Conservation (phyloP, 2,329 filamentous ascomycete genomes). For the Nectriaceae sp. region DNA sequence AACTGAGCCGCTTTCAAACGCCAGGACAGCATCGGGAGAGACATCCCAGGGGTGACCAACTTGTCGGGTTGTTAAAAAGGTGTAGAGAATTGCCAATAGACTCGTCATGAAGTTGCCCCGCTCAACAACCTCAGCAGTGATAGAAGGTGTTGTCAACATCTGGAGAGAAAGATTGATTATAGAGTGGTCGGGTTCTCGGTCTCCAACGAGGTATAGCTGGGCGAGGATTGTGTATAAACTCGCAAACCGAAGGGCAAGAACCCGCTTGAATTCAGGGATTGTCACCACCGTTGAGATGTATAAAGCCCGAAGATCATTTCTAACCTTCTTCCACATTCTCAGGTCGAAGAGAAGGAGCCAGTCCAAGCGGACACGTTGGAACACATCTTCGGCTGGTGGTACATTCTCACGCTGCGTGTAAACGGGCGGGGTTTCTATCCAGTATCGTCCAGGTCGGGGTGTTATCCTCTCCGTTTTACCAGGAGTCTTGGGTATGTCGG, state of each 20-base stretch:
- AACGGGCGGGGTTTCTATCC: conserved; percentile 77
- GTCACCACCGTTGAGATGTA: conserved; percentile 97
- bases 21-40: conserved; percentile 80
- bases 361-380: conserved; percentile 85
- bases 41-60: conserved; percentile 93
- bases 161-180: conserved; percentile 98
- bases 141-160: conserved; percentile 94
- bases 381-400: conserved; percentile 81
- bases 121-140: conserved; percentile 93
- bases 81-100: conserved; percentile 94
- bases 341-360: conserved; percentile 95
- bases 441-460: conserved; percentile 75
- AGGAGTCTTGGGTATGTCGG: conserved; percentile 83
- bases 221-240: conserved; percentile 92
- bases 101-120: conserved; percentile 95
- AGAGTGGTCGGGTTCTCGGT: conserved; percentile 94
- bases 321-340: conserved; percentile 93
- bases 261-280: conserved; percentile 93
- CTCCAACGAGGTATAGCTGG: conserved; percentile 92
- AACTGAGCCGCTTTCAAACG: conserved; percentile 91
- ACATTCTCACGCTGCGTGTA: conserved; percentile 65
- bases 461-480: conserved; percentile 51
- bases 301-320: conserved; percentile 85
- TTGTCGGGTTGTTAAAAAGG: conserved; percentile 93
- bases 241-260: conserved; percentile 90